phyloP scores from a whole-genome alignment of 306 rosid species.

The Medicago arabica region DNA sequence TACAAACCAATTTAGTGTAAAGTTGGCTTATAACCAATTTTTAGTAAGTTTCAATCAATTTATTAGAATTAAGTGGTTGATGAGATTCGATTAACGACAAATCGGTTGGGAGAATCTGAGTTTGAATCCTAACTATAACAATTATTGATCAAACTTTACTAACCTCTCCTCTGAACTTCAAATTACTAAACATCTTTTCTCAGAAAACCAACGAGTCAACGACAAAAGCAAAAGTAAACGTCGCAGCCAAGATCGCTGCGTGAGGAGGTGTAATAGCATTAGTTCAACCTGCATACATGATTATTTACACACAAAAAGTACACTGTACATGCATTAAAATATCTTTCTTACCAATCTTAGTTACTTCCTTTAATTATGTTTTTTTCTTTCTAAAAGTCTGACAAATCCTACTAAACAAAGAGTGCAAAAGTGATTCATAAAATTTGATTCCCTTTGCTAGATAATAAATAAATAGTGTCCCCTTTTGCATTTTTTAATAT shows the following conservation, averaged over 20 bases:
- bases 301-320: neutral
- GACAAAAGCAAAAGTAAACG: neutral
- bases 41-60: neutral
- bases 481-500: slow-evolving; percentile 22
- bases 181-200: neutral
- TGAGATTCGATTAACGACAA: neutral
- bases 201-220: neutral
- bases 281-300: neutral
- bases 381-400: slow-evolving; percentile 19
- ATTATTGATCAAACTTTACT: neutral
- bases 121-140: neutral
- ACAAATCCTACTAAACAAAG: slow-evolving; percentile 30
- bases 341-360: slow-evolving; percentile 31
- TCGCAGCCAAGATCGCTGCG: neutral
- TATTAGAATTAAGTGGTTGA: neutral
- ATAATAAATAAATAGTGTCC: neutral
- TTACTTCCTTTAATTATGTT: slow-evolving; percentile 3
- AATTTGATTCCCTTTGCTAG: slow-evolving; percentile 33
- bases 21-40: slow-evolving; percentile 11
- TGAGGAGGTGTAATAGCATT: neutral
- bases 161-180: neutral
- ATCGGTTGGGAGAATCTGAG: neutral
- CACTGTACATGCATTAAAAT: neutral
- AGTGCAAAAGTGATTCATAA: neutral
- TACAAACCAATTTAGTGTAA: neutral